Conservation (phyloP, 495 filamentous ascomycete species). For the Penicillium desertorum region DNA sequence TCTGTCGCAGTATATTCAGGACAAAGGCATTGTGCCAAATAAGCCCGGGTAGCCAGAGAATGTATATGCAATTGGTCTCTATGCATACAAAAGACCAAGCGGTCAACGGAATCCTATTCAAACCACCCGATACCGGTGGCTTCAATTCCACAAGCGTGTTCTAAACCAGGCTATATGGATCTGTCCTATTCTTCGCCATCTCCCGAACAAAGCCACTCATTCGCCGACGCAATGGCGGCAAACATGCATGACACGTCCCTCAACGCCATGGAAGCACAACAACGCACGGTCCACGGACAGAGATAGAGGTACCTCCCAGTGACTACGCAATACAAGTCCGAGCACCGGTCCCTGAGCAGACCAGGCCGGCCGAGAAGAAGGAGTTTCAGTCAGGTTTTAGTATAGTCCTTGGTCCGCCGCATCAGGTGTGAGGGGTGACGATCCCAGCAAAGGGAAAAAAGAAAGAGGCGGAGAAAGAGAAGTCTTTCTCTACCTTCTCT, state of each 20-base stretch:
- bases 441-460: background rate
- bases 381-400: constrained; percentile 8
- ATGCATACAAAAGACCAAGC: background rate
- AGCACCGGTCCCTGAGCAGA: constrained; percentile 8
- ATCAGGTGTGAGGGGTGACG: background rate
- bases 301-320: constrained; percentile 16
- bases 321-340: constrained; percentile 19
- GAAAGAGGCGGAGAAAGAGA: background rate
- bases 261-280: constrained; percentile 5
- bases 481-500: constrained; percentile 3
- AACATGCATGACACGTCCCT: constrained; percentile 26
- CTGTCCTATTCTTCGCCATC: constrained; percentile 1
- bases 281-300: background rate
- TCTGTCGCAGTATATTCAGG: background rate
- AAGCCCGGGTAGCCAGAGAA: background rate
- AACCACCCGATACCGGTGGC: background rate
- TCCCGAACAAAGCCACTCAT: background rate
- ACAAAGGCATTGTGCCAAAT: background rate
- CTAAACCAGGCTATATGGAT: constrained; percentile 8
- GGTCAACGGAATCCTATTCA: background rate
- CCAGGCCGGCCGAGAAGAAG: constrained; percentile 10
- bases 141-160: background rate
- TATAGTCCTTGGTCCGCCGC: background rate
- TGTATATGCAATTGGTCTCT: background rate
- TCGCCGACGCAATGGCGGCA: constrained; percentile 18